Percentiles rank a stretch among this genome's conserved stretches.
These are phyloP conservation scores for Diplodia mutila DNA, from an alignment of 2,329 filamentous ascomycete species.

Conservation along the genomic window DNA sequence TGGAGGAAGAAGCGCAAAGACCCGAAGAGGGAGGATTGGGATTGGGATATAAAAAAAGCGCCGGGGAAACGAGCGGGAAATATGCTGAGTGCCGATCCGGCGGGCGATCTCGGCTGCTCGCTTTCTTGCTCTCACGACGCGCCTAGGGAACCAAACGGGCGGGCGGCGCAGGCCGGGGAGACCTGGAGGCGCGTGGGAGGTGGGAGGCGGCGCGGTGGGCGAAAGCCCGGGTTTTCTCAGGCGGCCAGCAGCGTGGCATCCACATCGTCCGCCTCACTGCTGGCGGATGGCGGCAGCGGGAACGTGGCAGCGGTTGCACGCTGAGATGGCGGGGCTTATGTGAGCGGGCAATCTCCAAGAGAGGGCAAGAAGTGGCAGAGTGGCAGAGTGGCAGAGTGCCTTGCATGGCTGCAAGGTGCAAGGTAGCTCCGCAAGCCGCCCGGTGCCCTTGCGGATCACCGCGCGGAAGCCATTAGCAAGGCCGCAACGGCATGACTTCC, in stretches of 20 bases:
- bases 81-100: constrained; percentile 18
- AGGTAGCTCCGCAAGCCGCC: neutral
- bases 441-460: constrained; percentile 1
- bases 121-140: neutral
- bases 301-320: constrained; percentile 13
- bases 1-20: neutral
- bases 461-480: neutral
- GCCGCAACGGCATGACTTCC: constrained; percentile 20
- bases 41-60: constrained; percentile 10
- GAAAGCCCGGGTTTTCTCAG: constrained; percentile 8
- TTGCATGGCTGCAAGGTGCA: constrained; percentile 19
- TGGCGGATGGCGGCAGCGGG: constrained; percentile 11
- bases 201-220: neutral
- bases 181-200: constrained; percentile 1
- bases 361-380: neutral
- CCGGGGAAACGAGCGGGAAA: constrained; percentile 18
- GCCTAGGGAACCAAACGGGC: neutral
- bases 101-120: constrained; percentile 17
- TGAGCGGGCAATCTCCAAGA: constrained; percentile 14
- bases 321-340: constrained; percentile 16
- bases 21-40: neutral
- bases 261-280: constrained; percentile 19
- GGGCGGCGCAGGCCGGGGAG: constrained; percentile 12
- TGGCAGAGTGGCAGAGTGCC: constrained; percentile 12
- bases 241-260: neutral